Base-by-base conservation (phyloP, 2,329 filamentous ascomycete species). In the Nannizzia gypsea region DNA sequence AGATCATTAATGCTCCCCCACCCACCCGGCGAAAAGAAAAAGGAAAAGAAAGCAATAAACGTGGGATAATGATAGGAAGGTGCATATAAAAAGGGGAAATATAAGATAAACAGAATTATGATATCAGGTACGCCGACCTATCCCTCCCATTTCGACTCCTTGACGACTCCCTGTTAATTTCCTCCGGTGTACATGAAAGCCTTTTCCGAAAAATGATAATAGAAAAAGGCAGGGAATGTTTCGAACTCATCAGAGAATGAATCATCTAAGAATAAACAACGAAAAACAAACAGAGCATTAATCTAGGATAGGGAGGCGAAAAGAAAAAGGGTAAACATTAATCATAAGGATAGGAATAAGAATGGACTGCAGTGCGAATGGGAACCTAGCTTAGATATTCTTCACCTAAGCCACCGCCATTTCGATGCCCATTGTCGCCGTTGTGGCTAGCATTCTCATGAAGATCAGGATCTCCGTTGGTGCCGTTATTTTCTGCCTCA, bases 381-480 rank as follows among this genome's bases (percentile, higher is more conserved):
- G 15, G 24, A 44, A 46, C 56, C 62, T 55, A 64, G 40, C 58
- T 66, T 56, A 67, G 60, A 57, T 68, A 67, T 48, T 68, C 67
- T 59, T 69, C 67, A 58, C 65, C 67, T 40, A 67, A 62, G 52
- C 56, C 61, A 52, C 60, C 61, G 31, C 64, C 13, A 60, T 64
- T 36, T 11, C 17, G 24, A 57, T 65, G 64, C 22, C 67, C 66
- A 54, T 64, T 63, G 46, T 70, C 68, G 13, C 60, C 61, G 31
- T 63, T 64, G 28, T 63, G 67, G 59, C 61, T 67, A 36, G 57
- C 46, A 57, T 66, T 69, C 22, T 62, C 66, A 63, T 58, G 64
- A 26, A 62, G 57, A 28, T 60, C 65, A 40, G 61, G 60, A 13
- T 64, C 64, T 9, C 66, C 68, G 3, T 69, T 68, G 31, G 67